Percentiles rank a stretch among this genome's conserved stretches.
Conservation (phyloP, 2,329 filamentous ascomycete genomes). For the Penicillium sp. region DNA sequence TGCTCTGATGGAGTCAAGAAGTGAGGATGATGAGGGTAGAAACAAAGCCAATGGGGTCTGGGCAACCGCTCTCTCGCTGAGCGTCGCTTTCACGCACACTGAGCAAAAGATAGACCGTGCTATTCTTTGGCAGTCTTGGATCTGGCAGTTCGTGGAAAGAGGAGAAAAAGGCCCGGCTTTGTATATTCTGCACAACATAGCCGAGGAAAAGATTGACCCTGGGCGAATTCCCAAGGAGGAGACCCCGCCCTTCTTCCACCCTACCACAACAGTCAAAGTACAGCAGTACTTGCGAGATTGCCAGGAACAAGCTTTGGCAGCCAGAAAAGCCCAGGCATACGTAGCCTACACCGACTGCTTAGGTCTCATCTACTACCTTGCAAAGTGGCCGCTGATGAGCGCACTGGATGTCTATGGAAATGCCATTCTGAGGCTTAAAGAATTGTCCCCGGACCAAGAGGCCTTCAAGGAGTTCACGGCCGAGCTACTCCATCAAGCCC, state of each 20-base stretch:
- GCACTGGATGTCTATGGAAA: constrained; percentile 44
- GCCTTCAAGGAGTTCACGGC: constrained; percentile 34
- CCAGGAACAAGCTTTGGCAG: constrained; percentile 58
- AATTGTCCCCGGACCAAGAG: constrained; percentile 43
- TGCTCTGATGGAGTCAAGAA: constrained; percentile 66
- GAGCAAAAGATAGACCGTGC: constrained; percentile 36
- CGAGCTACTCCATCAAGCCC: constrained; percentile 69
- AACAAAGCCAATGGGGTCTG: constrained; percentile 58
- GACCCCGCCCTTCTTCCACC: constrained; percentile 20
- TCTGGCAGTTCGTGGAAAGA: constrained; percentile 65
- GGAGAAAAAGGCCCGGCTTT: constrained; percentile 39
- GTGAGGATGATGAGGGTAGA: constrained; percentile 47
- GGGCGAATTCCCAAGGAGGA: constrained; percentile 19
- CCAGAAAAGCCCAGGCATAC: constrained; percentile 51
- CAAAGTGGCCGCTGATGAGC: constrained; percentile 34
- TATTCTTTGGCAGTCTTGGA: constrained; percentile 61
- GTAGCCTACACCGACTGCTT: constrained; percentile 61
- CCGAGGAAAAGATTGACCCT: constrained; percentile 37
- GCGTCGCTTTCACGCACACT: constrained; percentile 28
- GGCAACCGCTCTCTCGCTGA: constrained; percentile 64
- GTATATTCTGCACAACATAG: constrained; percentile 42
- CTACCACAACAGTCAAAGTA: constrained; percentile 39
- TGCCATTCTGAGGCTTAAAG: constrained; percentile 44
- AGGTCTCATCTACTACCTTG: constrained; percentile 67
- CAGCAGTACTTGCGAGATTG: constrained; percentile 48